phyloP scores from a whole-genome alignment of 352 stramenopile species.

The Globisporangium nagaii region DNA sequence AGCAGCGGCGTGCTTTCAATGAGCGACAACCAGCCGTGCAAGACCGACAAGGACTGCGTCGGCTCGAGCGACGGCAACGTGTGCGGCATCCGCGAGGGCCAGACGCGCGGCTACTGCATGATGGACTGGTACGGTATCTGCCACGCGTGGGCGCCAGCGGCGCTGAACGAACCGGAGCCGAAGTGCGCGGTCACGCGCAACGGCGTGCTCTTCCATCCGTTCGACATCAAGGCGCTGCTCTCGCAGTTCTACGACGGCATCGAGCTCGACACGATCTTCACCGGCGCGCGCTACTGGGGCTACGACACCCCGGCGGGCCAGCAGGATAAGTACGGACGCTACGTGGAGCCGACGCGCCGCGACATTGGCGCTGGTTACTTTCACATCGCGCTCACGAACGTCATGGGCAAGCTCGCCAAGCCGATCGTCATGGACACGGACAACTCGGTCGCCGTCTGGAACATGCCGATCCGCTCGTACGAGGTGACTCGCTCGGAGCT shows the following conservation, averaged over 20 bases:
- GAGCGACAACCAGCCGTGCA: constrained; percentile 19
- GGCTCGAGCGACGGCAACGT: constrained; percentile 17
- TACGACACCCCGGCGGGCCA: neutral
- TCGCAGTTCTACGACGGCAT: constrained; percentile 33
- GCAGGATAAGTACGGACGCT: constrained; percentile 43
- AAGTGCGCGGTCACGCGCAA: constrained; percentile 38
- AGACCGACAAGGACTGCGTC: constrained; percentile 25
- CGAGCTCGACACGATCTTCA: constrained; percentile 35
- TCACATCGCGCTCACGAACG: constrained; percentile 39
- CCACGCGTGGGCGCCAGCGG: constrained; percentile 35
- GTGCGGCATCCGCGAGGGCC: constrained; percentile 24
- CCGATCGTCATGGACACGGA: constrained; percentile 39
- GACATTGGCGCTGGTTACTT: constrained; percentile 51
- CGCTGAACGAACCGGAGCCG: constrained; percentile 36
- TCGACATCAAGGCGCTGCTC: constrained; percentile 49
- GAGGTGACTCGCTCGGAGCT: constrained; percentile 15
- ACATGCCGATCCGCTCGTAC: constrained; percentile 51
- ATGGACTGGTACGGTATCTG: constrained; percentile 43
- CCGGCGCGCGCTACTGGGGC: constrained; percentile 28
- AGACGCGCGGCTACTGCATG: constrained; percentile 37
- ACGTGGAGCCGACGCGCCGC: constrained; percentile 27
- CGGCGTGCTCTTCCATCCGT: constrained; percentile 34
- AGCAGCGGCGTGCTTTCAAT: constrained; percentile 29
- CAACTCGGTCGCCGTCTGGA: constrained; percentile 28
- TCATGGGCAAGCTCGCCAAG: constrained; percentile 30